Percentiles rank a stretch among this genome's conserved stretches.
Evolutionary conservation across 164 flowering plant genomes (phyloP).

Genomic region (Magnolia kwangsiensis): DNA sequence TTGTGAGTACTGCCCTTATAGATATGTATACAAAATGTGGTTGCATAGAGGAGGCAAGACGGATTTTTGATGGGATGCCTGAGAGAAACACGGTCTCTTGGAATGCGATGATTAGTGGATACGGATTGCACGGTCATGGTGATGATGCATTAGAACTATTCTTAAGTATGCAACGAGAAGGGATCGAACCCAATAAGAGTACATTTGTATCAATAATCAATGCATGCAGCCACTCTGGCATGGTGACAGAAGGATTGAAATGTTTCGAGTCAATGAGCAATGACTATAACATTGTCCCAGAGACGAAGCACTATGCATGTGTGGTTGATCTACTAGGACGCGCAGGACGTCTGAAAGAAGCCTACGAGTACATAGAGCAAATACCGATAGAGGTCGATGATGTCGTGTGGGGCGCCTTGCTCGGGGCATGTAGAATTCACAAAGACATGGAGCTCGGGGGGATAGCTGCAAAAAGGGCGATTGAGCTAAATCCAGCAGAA

Average conservation of each 20-base stretch:
- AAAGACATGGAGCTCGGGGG: conserved; percentile 5
- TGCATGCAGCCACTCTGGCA: conserved; percentile 16
- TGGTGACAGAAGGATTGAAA: conserved; percentile 10
- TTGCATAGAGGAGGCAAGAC: conserved; percentile 1
- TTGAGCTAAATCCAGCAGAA: conserved; percentile 7
- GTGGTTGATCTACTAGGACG: conserved; percentile 14
- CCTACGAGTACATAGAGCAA: conserved; percentile 1
- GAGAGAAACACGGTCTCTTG: conserved; percentile 12
- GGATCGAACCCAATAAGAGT: conserved; percentile 12
- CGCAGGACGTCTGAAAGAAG: conserved; percentile 11
- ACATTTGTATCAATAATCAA: conserved; percentile 10
- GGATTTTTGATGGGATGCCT: conserved; percentile 6
- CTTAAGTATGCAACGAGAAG: conserved; percentile 2
- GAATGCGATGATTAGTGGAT: conserved; percentile 11
- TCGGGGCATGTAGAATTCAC: conserved; percentile 11
- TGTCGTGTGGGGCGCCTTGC: conserved; percentile 17
- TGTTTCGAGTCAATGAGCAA: conserved; percentile 9
- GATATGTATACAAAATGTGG: conserved; percentile 91
- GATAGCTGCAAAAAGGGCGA: conserved; percentile 1
- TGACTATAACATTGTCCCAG: conserved; percentile 1
- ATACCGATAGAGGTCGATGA: conserved; percentile 15
- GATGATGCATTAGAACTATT: conserved; percentile 8
- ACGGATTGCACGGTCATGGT: conserved; percentile 11
- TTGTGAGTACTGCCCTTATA: conserved; percentile 54
- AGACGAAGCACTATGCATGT: conserved; percentile 14